Conservation (phyloP, 2,329 filamentous ascomycete species). For the Nemania diffusa region DNA sequence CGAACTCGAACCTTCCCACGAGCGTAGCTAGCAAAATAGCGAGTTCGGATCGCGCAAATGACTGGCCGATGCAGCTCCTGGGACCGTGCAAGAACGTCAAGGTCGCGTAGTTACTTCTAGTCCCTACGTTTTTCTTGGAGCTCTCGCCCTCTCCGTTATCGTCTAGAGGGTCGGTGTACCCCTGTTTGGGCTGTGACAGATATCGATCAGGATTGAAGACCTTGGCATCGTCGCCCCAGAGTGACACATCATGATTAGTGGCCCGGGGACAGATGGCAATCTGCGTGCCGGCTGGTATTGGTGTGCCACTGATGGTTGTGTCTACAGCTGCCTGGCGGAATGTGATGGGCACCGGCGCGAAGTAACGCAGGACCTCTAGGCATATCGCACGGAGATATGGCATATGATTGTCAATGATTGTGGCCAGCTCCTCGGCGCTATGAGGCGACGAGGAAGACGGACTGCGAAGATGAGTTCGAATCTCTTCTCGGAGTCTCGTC, state of each 20-base stretch:
- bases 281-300: conserved; percentile 35
- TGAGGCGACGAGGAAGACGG: conserved; percentile 9
- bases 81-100: conserved; percentile 37
- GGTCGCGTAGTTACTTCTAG: conserved; percentile 37
- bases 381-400: conserved; percentile 36
- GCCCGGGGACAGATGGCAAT: conserved; percentile 31
- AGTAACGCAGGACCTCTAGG: conserved; percentile 35
- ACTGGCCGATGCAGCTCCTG: conserved; percentile 37
- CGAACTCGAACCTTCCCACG: conserved; percentile 35
- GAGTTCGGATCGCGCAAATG: conserved; percentile 34
- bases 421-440: conserved; percentile 18
- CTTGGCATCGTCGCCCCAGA: conserved; percentile 36
- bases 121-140: conserved; percentile 14
- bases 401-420: conserved; percentile 33
- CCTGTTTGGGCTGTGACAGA: conserved; percentile 27
- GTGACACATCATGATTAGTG: conserved; percentile 29
- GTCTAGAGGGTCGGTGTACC: conserved; percentile 21
- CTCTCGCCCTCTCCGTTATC: conserved; percentile 15
- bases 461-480: conserved; percentile 31
- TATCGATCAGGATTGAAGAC: conserved; percentile 37
- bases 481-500: conserved; percentile 34
- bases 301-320: conserved; percentile 29
- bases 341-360: conserved; percentile 33
- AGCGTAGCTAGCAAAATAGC: conserved; percentile 34
- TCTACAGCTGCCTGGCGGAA: conserved; percentile 34